phyloP scores from a whole-genome alignment of 805 yeast species.

The Candida xiaguanensis region DNA sequence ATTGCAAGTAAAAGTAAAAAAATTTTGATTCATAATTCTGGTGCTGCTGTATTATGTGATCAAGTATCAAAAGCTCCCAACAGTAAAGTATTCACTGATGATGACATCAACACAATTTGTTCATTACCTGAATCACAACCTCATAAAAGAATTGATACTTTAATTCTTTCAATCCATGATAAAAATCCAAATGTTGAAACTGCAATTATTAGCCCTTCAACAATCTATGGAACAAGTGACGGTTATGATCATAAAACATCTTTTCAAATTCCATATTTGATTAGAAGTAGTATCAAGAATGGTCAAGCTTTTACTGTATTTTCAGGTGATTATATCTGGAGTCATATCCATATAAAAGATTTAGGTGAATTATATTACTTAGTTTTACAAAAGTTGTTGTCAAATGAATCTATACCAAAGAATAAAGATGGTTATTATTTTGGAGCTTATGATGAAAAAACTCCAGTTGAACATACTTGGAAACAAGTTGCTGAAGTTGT shows the following conservation, averaged over 20 bases:
- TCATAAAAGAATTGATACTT: slow-evolving; percentile 29
- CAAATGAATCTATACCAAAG: slow-evolving; percentile 19
- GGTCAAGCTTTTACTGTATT: slow-evolving; percentile 23
- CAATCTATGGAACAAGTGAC: slow-evolving; percentile 28
- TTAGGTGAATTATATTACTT: slow-evolving; percentile 26
- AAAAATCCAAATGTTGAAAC: slow-evolving; percentile 26
- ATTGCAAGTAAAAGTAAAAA: slow-evolving; percentile 14
- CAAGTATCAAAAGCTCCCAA: slow-evolving; percentile 12
- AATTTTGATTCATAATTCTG: slow-evolving; percentile 33
- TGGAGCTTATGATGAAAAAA: slow-evolving; percentile 16
- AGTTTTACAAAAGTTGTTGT: slow-evolving; percentile 19
- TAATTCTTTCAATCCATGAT: slow-evolving; percentile 24
- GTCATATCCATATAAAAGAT: slow-evolving; percentile 31
- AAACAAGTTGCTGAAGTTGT: slow-evolving; percentile 19
- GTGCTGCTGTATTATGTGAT: slow-evolving; percentile 29
- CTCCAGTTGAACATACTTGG: slow-evolving; percentile 25
- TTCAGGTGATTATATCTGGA: slow-evolving; percentile 31
- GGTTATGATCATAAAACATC: slow-evolving; percentile 28
- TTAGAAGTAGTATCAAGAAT: slow-evolving; percentile 14
- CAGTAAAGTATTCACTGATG: slow-evolving; percentile 22
- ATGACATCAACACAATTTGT: slow-evolving; percentile 16
- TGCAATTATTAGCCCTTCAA: slow-evolving; percentile 29
- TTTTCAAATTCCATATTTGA: slow-evolving; percentile 26
- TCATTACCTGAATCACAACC: slow-evolving; percentile 23
- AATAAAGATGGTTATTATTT: slow-evolving; percentile 35